phyloP scores from a whole-genome alignment of 1,284 basidiomycete genomes.

The Amylostereum chailletii region DNA sequence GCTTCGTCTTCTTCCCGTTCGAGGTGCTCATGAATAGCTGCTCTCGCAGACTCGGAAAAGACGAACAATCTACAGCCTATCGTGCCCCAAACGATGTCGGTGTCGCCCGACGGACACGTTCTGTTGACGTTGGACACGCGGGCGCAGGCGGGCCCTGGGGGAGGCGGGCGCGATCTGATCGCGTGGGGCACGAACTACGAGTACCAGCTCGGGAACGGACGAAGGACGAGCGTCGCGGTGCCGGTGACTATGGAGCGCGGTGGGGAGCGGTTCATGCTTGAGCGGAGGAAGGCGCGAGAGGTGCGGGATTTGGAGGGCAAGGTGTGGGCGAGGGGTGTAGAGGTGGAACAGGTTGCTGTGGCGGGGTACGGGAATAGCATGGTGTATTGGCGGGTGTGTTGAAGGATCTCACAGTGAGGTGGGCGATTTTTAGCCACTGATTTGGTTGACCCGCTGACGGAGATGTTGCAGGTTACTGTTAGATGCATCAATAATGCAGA shows the following conservation, averaged over 20 bases:
- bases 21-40: conserved; percentile 1
- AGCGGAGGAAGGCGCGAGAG: conserved; percentile 35
- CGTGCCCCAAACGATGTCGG: conserved; percentile 56
- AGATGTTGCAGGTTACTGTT: too few species aligned
- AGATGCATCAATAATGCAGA: too few species aligned
- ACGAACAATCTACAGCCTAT: conserved; percentile 59
- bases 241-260: conserved; percentile 51
- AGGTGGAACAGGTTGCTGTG: conserved; percentile 64
- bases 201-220: conserved; percentile 83
- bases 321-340: conserved; percentile 55
- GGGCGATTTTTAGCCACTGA: too few species aligned
- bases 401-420: not conserved
- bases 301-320: conserved; percentile 62
- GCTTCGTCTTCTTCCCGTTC: not conserved
- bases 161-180: conserved; percentile 51
- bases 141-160: conserved; percentile 33
- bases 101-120: conserved; percentile 75
- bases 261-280: conserved; percentile 51
- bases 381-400: conserved; percentile 67
- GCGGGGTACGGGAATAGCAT: conserved; percentile 56
- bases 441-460: too few species aligned
- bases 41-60: conserved; percentile 56
- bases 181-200: conserved; percentile 67
- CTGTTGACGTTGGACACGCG: conserved; percentile 69
- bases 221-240: conserved; percentile 62